phyloP scores from a whole-genome alignment of 441 rosid species.

The Lepidium campestre region DNA sequence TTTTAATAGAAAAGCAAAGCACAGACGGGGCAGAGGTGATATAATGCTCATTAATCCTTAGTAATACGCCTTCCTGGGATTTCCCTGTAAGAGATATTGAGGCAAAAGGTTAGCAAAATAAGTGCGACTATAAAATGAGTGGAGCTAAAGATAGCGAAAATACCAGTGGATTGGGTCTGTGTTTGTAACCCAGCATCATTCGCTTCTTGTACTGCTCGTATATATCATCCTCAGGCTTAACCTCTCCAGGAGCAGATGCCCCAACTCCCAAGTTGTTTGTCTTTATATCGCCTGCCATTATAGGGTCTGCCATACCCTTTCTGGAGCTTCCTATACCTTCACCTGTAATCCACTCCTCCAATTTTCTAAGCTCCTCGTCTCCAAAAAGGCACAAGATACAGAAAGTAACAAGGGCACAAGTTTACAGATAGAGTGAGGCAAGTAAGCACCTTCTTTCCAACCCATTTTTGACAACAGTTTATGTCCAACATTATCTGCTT shows the following conservation, averaged over 20 bases:
- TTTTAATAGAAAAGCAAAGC: constrained; percentile 1
- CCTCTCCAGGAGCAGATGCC: constrained; percentile 87
- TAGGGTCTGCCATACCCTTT: constrained; percentile 87
- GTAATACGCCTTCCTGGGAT: constrained; percentile 87
- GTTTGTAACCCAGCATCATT: constrained; percentile 95
- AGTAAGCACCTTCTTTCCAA: constrained; percentile 85
- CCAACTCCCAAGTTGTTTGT: constrained; percentile 88
- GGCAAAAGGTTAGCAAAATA: not conserved
- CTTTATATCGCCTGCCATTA: constrained; percentile 81
- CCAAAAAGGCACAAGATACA: constrained; percentile 27
- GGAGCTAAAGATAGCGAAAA: not conserved
- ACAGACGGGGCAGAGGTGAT: not conserved
- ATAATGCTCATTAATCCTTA: constrained; percentile 21
- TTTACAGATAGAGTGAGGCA: constrained; percentile 22
- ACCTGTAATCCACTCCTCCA: constrained; percentile 53
- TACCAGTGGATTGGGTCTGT: constrained; percentile 97
- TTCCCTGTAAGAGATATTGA: constrained; percentile 43
- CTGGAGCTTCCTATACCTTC: constrained; percentile 94
- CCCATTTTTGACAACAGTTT: constrained; percentile 97
- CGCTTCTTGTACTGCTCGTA: constrained; percentile 98
- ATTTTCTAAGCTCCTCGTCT: constrained; percentile 22
- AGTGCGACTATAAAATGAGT: not conserved
- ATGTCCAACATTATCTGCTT: constrained; percentile 96
- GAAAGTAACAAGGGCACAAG: constrained; percentile 23
- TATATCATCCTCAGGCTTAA: constrained; percentile 85